Conservation (phyloP, 495 filamentous ascomycete genomes). For the Pseudevernia furfuracea region DNA sequence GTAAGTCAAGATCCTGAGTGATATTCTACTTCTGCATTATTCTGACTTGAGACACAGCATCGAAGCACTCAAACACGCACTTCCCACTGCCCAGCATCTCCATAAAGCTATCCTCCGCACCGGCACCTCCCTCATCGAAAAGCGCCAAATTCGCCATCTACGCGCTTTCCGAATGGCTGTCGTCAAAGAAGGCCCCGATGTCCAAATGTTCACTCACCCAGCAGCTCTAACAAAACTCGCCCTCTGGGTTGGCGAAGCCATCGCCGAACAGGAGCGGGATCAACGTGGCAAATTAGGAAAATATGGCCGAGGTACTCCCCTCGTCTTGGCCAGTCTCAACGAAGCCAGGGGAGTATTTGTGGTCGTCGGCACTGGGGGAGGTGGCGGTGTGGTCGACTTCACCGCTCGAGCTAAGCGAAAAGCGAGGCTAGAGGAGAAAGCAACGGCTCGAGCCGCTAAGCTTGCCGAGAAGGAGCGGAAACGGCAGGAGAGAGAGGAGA, state of each 20-base stretch:
- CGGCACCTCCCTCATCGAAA: conserved; percentile 81
- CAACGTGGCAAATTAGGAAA: conserved; percentile 57
- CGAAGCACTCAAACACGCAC: conserved; percentile 63
- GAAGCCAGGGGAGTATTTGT: conserved; percentile 83
- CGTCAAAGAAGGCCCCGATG: conserved; percentile 90
- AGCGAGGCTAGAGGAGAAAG: conserved; percentile 50
- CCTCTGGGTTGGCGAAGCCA: conserved; percentile 88
- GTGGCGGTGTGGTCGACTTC: conserved; percentile 60
- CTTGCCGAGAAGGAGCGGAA: conserved; percentile 57
- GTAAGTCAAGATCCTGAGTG: conserved; percentile 39
- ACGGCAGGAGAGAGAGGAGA: conserved; percentile 36
- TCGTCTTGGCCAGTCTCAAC: conserved; percentile 84
- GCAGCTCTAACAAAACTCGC: conserved; percentile 88
- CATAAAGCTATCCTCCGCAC: conserved; percentile 91
- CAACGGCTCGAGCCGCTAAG: conserved; percentile 54
- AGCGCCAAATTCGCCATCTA: conserved; percentile 86
- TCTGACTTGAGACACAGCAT: conserved; percentile 43
- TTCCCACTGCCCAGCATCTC: conserved; percentile 80
- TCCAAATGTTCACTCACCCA: conserved; percentile 80
- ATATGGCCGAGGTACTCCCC: conserved; percentile 66
- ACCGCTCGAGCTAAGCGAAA: conserved; percentile 55
- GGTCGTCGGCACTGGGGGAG: conserved; percentile 80
- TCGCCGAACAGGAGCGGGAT: conserved; percentile 79
- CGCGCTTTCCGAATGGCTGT: conserved; percentile 90
- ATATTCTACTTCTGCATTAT: conserved; percentile 34